These are phyloP conservation scores for Tricholoma flavovirens DNA, from an alignment of 768 basidiomycete species.

Conservation along the genomic window DNA sequence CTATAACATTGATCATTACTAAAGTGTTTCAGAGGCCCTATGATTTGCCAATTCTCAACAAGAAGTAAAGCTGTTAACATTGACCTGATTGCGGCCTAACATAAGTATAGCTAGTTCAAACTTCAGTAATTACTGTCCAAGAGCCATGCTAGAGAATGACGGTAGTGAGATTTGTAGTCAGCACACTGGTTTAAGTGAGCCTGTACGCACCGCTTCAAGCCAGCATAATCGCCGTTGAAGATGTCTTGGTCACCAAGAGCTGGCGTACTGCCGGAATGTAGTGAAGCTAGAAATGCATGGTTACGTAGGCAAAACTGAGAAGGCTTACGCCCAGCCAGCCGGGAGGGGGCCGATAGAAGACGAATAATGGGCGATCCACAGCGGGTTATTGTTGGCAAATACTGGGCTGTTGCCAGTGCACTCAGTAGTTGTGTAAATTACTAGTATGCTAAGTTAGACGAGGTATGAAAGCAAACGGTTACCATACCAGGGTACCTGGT, in stretches of 20 bases:
- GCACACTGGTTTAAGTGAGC: too few relatives aligned
- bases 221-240: conserved; percentile 48
- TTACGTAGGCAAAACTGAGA: too few relatives aligned
- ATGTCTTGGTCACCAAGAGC: conserved; percentile 54
- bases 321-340: conserved; percentile 47
- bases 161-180: too few relatives aligned
- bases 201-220: conserved; percentile 31
- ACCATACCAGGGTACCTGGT: conserved; percentile 40
- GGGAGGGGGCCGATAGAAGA: conserved; percentile 49
- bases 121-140: neutral
- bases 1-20: too few relatives aligned
- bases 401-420: conserved; percentile 56
- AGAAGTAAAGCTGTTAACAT: too few relatives aligned
- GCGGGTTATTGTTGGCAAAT: conserved; percentile 46
- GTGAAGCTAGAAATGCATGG: conserved; percentile 29
- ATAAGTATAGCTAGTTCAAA: neutral
- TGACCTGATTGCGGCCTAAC: too few relatives aligned
- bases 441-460: conserved; percentile 17
- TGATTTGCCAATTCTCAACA: too few relatives aligned
- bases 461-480: conserved; percentile 3
- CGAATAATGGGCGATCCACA: conserved; percentile 56
- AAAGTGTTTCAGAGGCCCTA: too few relatives aligned
- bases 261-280: conserved; percentile 61
- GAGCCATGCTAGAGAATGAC: neutral
- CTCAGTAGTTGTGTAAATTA: conserved; percentile 58